Percentiles rank a stretch among this genome's conserved stretches.
phyloP scores from a whole-genome alignment of 1,284 basidiomycete species.

The Pascua sp. region DNA sequence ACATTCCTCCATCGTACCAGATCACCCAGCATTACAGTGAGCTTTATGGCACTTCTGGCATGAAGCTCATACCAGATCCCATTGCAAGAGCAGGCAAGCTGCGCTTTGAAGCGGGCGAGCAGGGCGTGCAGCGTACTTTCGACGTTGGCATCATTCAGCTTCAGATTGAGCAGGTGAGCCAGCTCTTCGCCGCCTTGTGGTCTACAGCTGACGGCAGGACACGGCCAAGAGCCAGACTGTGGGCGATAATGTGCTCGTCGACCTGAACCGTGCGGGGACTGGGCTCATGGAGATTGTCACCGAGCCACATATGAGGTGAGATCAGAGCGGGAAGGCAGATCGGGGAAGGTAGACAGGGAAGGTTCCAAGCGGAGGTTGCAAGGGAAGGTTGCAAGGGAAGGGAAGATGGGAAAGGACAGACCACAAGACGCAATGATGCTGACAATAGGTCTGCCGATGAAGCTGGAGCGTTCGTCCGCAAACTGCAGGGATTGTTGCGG shows the following conservation, averaged over 20 bases:
- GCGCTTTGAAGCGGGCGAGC: conserved; percentile 48
- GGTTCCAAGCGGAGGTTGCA: not conserved
- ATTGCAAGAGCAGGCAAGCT: conserved; percentile 71
- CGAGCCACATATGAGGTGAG: conserved; percentile 80
- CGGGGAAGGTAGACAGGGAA: too few relatives aligned
- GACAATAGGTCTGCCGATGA: conserved; percentile 76
- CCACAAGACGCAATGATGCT: not conserved
- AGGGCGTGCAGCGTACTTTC: conserved; percentile 45
- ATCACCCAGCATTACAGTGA: conserved; percentile 90
- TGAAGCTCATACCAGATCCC: conserved; percentile 57
- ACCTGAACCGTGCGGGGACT: conserved; percentile 85
- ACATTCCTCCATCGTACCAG: conserved; percentile 91
- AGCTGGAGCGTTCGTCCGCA: conserved; percentile 81
- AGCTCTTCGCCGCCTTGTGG: too few relatives aligned
- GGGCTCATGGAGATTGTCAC: conserved; percentile 96
- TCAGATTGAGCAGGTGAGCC: conserved; percentile 83
- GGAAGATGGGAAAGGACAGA: not conserved
- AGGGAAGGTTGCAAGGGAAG: not conserved
- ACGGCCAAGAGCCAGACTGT: conserved; percentile 85
- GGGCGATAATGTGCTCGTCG: conserved; percentile 63
- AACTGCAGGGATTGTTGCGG: conserved; percentile 76
- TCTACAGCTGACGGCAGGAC: conserved; percentile 58
- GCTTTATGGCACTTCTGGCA: conserved; percentile 32
- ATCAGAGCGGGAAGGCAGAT: not conserved
- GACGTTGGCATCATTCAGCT: conserved; percentile 83